Conservation (phyloP, 2,329 filamentous ascomycete species). For the Colletotrichum spaethianum region DNA sequence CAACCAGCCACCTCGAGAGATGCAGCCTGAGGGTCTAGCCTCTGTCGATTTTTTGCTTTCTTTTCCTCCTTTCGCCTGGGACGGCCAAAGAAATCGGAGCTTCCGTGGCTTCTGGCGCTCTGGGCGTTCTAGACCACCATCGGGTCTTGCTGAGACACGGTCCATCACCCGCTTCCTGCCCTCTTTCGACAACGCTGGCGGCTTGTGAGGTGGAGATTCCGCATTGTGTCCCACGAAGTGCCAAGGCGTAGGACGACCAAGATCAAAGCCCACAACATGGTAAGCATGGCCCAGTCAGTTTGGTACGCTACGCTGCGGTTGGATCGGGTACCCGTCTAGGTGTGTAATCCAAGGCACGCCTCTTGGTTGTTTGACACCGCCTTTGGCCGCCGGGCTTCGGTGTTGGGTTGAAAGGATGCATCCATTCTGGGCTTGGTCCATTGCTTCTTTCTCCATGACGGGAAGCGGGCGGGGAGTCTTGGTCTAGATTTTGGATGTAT, state of each 20-base stretch:
- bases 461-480: neutral
- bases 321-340: neutral
- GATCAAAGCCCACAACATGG: neutral
- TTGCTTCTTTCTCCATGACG: neutral
- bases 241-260: neutral
- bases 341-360: neutral
- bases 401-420: neutral
- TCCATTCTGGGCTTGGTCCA: neutral
- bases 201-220: neutral
- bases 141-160: neutral
- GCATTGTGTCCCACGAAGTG: neutral
- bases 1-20: neutral
- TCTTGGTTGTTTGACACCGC: neutral
- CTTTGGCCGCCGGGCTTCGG: neutral
- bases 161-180: neutral
- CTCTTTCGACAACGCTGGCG: neutral
- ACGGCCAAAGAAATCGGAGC: neutral
- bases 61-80: neutral
- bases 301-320: neutral
- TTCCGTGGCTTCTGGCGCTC: neutral
- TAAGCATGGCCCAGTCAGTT: neutral
- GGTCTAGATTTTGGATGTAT: neutral
- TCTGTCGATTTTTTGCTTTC: neutral
- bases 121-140: neutral
- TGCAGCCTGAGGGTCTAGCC: neutral